A percentile compares a stretch with the other conserved stretches of the same genome.
Conservation (phyloP, 441 rosid genomes). For the Aleurites moluccanus region DNA sequence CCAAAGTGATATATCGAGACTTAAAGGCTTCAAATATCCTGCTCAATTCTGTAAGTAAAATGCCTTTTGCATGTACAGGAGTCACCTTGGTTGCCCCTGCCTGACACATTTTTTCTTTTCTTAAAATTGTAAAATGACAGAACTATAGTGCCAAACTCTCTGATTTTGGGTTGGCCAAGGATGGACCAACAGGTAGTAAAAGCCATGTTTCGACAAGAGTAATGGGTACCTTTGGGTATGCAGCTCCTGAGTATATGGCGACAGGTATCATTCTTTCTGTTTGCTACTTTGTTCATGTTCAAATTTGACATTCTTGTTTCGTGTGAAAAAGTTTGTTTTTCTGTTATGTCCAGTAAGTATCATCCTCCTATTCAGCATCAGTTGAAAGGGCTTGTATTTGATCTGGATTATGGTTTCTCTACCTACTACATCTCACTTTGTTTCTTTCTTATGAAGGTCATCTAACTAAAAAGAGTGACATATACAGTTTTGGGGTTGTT, state of each 20-base stretch:
- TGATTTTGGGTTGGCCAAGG: slow-evolving; percentile 97
- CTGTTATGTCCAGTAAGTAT: not conserved
- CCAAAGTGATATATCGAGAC: slow-evolving; percentile 88
- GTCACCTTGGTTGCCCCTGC: not conserved
- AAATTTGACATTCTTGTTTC: not conserved
- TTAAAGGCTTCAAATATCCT: slow-evolving; percentile 83
- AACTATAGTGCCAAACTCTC: slow-evolving; percentile 83
- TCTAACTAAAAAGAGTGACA: slow-evolving; percentile 69
- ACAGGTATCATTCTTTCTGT: slow-evolving; percentile 52
- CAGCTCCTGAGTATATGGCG: slow-evolving; percentile 91
- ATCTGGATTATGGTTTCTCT: not conserved
- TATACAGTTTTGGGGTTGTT: slow-evolving; percentile 91
- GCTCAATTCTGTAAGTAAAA: slow-evolving; percentile 64
- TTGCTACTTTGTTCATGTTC: slow-evolving; percentile 4
- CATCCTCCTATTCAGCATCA: not conserved
- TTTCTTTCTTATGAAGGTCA: slow-evolving; percentile 46
- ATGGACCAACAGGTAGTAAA: slow-evolving; percentile 79
- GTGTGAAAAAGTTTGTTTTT: not conserved
- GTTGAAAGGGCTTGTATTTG: not conserved
- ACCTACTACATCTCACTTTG: slow-evolving; percentile 1
- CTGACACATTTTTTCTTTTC: slow-evolving; percentile 21
- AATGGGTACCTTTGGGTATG: slow-evolving; percentile 97
- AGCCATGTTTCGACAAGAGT: slow-evolving; percentile 90
- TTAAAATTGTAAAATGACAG: slow-evolving; percentile 35
- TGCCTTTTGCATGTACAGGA: not conserved